Evolutionary conservation across 2,329 filamentous ascomycete species (phyloP).

Genomic region (Beauveria australis): DNA sequence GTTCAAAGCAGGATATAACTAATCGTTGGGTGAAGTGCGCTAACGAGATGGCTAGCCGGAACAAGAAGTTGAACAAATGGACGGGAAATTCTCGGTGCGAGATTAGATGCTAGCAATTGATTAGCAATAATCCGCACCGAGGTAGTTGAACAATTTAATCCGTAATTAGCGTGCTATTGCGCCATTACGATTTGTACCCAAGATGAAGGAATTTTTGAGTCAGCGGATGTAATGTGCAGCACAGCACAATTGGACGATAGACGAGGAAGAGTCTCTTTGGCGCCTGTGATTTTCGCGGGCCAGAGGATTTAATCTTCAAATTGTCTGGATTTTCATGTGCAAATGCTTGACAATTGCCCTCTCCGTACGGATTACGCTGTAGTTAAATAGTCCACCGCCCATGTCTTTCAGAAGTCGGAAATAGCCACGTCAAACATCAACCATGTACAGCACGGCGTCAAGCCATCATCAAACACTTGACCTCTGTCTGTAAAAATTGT

Average conservation of each 20-base stretch:
- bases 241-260: neutral
- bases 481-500: too few species aligned
- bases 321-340: too few species aligned
- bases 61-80: neutral
- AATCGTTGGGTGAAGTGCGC: neutral
- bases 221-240: neutral
- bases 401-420: neutral
- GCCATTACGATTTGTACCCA: neutral
- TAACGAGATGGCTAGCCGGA: neutral
- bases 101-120: neutral
- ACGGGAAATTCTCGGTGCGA: slow-evolving; percentile 1
- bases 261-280: neutral
- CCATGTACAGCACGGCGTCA: too few species aligned
- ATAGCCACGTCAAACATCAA: neutral
- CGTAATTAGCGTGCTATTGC: slow-evolving; percentile 6
- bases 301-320: neutral
- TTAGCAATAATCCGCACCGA: too few species aligned
- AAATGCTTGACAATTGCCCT: too few species aligned
- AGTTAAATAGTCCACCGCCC: too few species aligned
- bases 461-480: too few species aligned
- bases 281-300: neutral
- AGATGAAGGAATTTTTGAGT: neutral
- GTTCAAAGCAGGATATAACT: too few species aligned
- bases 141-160: neutral
- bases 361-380: too few species aligned